These are phyloP conservation scores for Daldinia sp. DNA, from an alignment of 2,329 filamentous ascomycete genomes.

Conservation along the genomic window DNA sequence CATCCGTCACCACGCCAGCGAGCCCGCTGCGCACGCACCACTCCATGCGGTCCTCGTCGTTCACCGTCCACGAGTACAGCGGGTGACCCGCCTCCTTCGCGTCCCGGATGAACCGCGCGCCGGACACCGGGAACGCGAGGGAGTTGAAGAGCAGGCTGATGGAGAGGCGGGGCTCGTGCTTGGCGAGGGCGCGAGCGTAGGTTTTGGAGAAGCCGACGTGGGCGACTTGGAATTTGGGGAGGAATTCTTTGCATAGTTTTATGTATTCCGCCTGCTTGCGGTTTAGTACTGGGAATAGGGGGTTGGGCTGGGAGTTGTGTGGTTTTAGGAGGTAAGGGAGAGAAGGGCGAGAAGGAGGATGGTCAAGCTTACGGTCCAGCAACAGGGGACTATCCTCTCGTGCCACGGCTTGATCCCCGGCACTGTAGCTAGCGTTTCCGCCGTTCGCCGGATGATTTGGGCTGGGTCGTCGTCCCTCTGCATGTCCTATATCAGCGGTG, in stretches of 20 bases:
- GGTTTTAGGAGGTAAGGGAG: background rate
- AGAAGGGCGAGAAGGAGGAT: background rate
- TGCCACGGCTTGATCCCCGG: slow-evolving; percentile 68
- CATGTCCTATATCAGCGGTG: background rate
- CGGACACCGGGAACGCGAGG: slow-evolving; percentile 72
- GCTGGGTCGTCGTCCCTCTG: slow-evolving; percentile 75
- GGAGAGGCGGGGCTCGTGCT: slow-evolving; percentile 67
- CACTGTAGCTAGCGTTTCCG: slow-evolving; percentile 66
- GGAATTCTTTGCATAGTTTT: slow-evolving; percentile 65
- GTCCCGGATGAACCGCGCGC: slow-evolving; percentile 70
- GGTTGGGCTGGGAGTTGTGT: background rate
- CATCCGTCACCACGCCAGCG: slow-evolving; percentile 87
- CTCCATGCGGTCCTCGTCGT: slow-evolving; percentile 79
- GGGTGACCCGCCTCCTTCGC: slow-evolving; percentile 63
- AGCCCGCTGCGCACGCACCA: slow-evolving; percentile 75
- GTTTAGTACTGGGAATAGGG: background rate
- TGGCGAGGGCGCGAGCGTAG: slow-evolving; percentile 76
- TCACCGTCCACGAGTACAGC: slow-evolving; percentile 87
- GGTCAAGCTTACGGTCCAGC: slow-evolving; percentile 72
- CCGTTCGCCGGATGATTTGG: slow-evolving; percentile 74
- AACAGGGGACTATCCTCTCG: slow-evolving; percentile 78
- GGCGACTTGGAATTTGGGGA: slow-evolving; percentile 70
- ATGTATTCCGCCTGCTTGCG: slow-evolving; percentile 68
- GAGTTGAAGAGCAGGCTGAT: slow-evolving; percentile 80
- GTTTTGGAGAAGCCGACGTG: slow-evolving; percentile 72